Evolutionary conservation across 495 filamentous ascomycete species (phyloP), one percentile per base, ranked within the genome.

Genomic region (Monascus purpureus): DNA sequence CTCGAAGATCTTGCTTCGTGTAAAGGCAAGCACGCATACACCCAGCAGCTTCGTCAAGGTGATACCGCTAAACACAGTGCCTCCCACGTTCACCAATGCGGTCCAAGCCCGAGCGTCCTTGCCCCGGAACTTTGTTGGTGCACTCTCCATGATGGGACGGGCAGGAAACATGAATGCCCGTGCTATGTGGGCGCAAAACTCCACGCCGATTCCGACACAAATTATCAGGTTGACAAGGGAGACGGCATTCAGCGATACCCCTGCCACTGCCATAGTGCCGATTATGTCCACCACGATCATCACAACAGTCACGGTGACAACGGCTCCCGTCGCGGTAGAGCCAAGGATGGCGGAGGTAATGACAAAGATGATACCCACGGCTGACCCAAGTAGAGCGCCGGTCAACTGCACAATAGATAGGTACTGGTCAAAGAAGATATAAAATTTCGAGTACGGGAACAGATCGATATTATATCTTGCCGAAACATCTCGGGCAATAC

Each of bases 361-460:
- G 17, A 79, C 36, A 36, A 93, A 77, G 39, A 95, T 88, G 40
- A 87, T 80, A 16, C 65, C 82, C 13, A 94, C 62, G 0, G 84
- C 90, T 4, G 80, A 78, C 22, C 83, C 75, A 33, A 97, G 66
- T 6, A 97, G 70, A 1, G 79, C 69, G 4, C 68, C 75, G 0
- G 90, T 82, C 3, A 95, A 68, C 16, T 58, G 65, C 19, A 90
- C 75, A 40, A 97, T 95, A 35, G 72, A 68, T 1, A 81, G 67
- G 52, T 97, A 97, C 49, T 95, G 90, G 58, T 97, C 88, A 50
- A 97, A 96, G 70, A 95, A 97, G 43, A 97, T 86, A 60, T 97
- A 97, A 50, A 90, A 87, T 42, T 95, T 78, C 25, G 78, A 83
- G 53, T 97, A 97, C 0, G 90, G 87, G 67, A 96, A 97, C 31